These are phyloP conservation scores for Ustilago shanxiensis DNA, from an alignment of 1,284 basidiomycete species.

Conservation along the genomic window DNA sequence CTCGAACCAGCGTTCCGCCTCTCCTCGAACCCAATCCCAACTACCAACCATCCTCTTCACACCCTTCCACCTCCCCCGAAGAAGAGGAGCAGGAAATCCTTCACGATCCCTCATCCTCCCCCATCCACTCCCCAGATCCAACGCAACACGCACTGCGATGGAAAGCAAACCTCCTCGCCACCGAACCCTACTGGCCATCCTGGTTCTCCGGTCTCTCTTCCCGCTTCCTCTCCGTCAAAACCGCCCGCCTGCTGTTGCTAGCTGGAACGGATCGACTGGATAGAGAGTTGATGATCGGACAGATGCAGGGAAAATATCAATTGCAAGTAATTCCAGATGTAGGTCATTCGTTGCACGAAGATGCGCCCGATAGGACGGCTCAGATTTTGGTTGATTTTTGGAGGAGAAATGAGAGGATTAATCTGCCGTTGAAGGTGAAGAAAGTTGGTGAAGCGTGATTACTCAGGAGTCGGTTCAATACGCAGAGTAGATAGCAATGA, in stretches of 20 bases:
- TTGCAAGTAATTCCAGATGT: conserved; percentile 86
- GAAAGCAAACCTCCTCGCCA: conserved; percentile 85
- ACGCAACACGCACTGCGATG: conserved; percentile 73
- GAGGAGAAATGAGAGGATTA: conserved; percentile 81
- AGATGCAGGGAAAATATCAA: conserved; percentile 93
- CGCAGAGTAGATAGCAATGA: not conserved
- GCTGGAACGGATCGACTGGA: conserved; percentile 94
- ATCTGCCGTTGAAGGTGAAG: conserved; percentile 43
- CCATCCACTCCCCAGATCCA: not conserved
- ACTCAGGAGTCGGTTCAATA: not conserved
- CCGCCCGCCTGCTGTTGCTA: conserved; percentile 87
- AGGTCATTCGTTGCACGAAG: conserved; percentile 96
- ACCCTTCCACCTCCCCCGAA: not conserved
- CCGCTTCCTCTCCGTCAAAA: conserved; percentile 80
- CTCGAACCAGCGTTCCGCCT: conserved; percentile 64
- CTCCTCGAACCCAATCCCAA: conserved; percentile 51
- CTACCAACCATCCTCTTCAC: conserved; percentile 1
- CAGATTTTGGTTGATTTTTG: conserved; percentile 88
- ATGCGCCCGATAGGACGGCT: conserved; percentile 84
- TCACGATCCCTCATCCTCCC: not conserved
- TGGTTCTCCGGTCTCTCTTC: conserved; percentile 90
- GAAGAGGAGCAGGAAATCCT: conserved; percentile 35
- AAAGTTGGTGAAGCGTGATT: conserved; percentile 49
- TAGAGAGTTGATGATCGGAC: conserved; percentile 93
- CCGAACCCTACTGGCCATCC: conserved; percentile 90